Conservation (phyloP, 2,329 filamentous ascomycete genomes). For the Talaromyces verruculosus region DNA sequence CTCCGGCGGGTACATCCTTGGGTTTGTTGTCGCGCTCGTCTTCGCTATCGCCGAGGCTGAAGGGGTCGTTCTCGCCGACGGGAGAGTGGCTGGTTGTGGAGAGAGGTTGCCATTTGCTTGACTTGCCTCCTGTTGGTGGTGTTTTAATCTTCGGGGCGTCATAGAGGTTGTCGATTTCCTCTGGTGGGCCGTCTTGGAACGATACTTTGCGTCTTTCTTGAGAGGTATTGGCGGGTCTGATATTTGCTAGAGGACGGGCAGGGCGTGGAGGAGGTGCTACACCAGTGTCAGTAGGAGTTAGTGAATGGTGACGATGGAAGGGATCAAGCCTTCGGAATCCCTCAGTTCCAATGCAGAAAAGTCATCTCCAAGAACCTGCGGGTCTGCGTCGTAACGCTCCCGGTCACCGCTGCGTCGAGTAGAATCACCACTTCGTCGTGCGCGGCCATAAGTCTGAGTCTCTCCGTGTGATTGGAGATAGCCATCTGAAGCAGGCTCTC, state of each 20-base stretch:
- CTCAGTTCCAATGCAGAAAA: conserved; percentile 68
- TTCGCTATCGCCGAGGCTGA: conserved; percentile 92
- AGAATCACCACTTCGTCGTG: conserved; percentile 61
- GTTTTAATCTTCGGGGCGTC: conserved; percentile 60
- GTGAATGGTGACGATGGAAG: not conserved
- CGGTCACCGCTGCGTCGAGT: conserved; percentile 79
- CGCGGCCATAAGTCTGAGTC: conserved; percentile 43
- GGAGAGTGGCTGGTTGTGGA: conserved; percentile 74
- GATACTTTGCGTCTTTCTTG: conserved; percentile 54
- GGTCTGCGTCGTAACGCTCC: conserved; percentile 91
- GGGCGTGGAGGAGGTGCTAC: conserved; percentile 55
- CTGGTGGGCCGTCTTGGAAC: conserved; percentile 64
- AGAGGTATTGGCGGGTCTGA: conserved; percentile 74
- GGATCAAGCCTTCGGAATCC: conserved; percentile 58
- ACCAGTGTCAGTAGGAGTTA: conserved; percentile 8
- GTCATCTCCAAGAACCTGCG: conserved; percentile 83
- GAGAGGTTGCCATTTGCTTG: conserved; percentile 96
- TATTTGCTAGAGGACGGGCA: conserved; percentile 69
- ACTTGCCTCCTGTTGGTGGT: conserved; percentile 57
- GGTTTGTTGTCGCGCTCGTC: conserved; percentile 79
- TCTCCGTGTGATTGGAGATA: conserved; percentile 38
- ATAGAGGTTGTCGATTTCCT: conserved; percentile 77
- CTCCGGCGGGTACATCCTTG: conserved; percentile 54
- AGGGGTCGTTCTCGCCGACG: conserved; percentile 88
- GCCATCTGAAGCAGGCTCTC: conserved; percentile 46